A percentile compares a stretch with the other conserved stretches of the same genome.
Evolutionary conservation across 2,329 filamentous ascomycete genomes (phyloP).

Genomic region (Aurifilum marmelostoma): DNA sequence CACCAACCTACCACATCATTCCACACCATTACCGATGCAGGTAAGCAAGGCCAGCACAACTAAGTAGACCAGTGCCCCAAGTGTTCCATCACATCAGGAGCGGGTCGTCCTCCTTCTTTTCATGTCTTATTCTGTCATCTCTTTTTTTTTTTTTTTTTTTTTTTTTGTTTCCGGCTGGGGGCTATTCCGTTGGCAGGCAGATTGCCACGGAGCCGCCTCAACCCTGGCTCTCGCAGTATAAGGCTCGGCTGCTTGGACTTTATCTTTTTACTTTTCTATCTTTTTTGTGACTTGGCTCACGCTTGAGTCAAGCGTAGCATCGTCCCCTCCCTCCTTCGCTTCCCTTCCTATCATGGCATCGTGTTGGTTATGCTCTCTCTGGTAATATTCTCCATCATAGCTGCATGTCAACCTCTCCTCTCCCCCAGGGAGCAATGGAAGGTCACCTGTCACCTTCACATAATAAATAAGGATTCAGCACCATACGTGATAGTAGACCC

Average conservation of each 20-base stretch:
- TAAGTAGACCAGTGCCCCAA: background rate
- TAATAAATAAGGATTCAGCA: background rate
- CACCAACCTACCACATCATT: background rate
- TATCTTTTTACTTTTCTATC: background rate
- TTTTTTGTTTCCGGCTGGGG: background rate
- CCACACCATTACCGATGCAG: background rate
- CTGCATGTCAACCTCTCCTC: too few relatives aligned
- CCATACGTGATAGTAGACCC: background rate
- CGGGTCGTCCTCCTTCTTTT: background rate
- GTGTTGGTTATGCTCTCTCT: too few relatives aligned
- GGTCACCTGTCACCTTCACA: background rate
- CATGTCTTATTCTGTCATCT: background rate
- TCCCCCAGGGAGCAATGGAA: too few relatives aligned
- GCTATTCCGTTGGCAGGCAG: background rate
- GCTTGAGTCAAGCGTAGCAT: background rate
- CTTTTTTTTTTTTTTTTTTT: background rate
- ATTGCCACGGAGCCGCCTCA: background rate
- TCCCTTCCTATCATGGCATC: too few relatives aligned
- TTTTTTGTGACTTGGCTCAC: background rate
- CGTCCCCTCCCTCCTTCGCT: background rate
- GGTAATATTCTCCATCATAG: background rate
- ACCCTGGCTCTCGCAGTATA: background rate
- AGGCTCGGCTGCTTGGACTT: background rate
- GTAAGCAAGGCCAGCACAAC: background rate
- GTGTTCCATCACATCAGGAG: background rate